Evolutionary conservation across 257 asterid species (phyloP).

Genomic region (Solanum ossicruentum): DNA sequence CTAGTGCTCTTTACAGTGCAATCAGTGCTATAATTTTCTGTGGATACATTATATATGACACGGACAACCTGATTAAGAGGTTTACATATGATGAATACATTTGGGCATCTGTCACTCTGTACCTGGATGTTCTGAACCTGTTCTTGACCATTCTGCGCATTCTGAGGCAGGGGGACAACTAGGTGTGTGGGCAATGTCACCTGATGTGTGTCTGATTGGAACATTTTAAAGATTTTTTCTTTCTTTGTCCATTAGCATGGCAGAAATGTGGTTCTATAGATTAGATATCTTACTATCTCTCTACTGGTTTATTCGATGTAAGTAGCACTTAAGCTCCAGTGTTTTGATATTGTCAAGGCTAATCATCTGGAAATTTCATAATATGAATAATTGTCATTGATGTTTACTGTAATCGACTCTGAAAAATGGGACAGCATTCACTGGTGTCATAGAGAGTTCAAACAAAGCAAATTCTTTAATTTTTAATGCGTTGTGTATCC

Average conservation of each 20-base stretch:
- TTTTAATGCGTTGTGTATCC: background rate
- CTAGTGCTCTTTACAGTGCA: constrained; percentile 61
- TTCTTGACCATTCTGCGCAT: constrained; percentile 90
- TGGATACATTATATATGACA: constrained; percentile 80
- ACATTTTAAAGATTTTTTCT: background rate
- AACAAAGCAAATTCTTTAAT: background rate
- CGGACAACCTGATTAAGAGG: constrained; percentile 91
- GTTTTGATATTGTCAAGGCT: background rate
- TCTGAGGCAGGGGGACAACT: constrained; percentile 79
- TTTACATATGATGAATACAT: constrained; percentile 89
- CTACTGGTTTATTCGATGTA: background rate
- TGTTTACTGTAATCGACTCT: background rate
- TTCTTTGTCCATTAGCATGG: background rate
- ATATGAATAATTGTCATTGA: background rate
- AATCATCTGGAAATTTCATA: background rate
- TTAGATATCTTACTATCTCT: background rate
- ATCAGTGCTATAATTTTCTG: constrained; percentile 84
- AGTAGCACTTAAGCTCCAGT: background rate
- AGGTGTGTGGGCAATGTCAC: background rate
- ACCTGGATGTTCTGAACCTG: constrained; percentile 81
- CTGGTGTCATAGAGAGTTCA: background rate
- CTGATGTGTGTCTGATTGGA: background rate
- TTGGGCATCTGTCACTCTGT: constrained; percentile 98
- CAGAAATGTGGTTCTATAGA: background rate
- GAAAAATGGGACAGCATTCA: background rate